phyloP scores from a whole-genome alignment of 2,329 filamentous ascomycete genomes.

The Exutisphaerella laricina region DNA sequence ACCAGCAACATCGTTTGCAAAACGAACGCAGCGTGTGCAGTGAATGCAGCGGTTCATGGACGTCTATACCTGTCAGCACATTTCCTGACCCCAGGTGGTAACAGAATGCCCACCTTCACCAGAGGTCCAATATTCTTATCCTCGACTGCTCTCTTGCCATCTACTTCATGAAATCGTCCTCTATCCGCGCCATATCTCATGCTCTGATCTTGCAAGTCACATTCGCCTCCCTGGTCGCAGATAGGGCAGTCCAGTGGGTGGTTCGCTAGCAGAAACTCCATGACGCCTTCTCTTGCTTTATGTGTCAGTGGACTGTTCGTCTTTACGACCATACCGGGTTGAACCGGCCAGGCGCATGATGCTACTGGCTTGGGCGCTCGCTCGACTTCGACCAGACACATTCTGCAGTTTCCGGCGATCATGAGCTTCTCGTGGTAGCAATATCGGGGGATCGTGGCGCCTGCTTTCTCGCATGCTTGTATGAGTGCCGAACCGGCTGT shows the following conservation, averaged over 20 bases:
- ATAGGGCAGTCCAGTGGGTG: constrained; percentile 95
- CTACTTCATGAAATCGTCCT: constrained; percentile 92
- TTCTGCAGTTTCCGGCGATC: constrained; percentile 99
- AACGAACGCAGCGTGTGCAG: constrained; percentile 95
- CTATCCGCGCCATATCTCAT: constrained; percentile 97
- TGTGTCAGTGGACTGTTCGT: constrained; percentile 93
- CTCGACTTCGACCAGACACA: constrained; percentile 99
- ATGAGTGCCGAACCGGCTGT: constrained; percentile 95
- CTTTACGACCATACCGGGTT: constrained; percentile 98
- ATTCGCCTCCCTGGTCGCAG: constrained; percentile 98
- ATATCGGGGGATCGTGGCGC: constrained; percentile 87
- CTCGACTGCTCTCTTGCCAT: constrained; percentile 94
- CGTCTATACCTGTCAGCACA: constrained; percentile 50
- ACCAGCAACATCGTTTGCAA: constrained; percentile 94
- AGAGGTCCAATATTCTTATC: constrained; percentile 99
- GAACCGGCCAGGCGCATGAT: constrained; percentile 97
- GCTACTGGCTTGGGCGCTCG: constrained; percentile 93
- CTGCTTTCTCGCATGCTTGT: constrained; percentile 98
- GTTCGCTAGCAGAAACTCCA: constrained; percentile 97
- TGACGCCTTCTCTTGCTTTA: constrained; percentile 97
- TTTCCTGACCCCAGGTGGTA: too few relatives aligned
- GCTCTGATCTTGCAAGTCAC: constrained; percentile 97
- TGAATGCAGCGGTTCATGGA: constrained; percentile 99
- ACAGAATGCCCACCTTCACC: constrained; percentile 76
- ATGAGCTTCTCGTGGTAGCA: constrained; percentile 99